Percentiles rank a stretch among this genome's conserved stretches.
phyloP scores from a whole-genome alignment of 176 grass and related monocot genomes.

The Elymus sibiricus region DNA sequence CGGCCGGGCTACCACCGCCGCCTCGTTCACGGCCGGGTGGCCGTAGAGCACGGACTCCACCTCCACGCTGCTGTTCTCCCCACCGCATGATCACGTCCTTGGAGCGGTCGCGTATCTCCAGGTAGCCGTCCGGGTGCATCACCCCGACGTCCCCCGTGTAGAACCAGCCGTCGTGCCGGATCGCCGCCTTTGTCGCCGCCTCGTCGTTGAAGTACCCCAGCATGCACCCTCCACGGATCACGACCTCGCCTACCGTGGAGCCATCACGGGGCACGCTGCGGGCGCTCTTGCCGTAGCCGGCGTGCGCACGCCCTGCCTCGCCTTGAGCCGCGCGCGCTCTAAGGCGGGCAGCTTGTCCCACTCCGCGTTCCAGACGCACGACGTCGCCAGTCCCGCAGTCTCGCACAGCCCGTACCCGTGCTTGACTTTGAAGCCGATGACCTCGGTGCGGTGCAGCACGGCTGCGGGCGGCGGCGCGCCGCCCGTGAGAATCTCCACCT shows the following conservation, averaged over 20 bases:
- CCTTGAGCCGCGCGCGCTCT: constrained; percentile 64
- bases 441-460: constrained; percentile 56
- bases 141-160: constrained; percentile 11
- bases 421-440: constrained; percentile 61
- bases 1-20: constrained; percentile 63
- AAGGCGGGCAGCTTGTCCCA: constrained; percentile 57
- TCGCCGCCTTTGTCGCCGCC: constrained; percentile 34
- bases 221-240: constrained; percentile 61
- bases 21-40: constrained; percentile 70
- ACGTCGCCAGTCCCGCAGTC: constrained; percentile 48
- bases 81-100: constrained; percentile 96
- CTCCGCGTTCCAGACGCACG: constrained; percentile 68
- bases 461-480: constrained; percentile 66
- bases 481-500: constrained; percentile 55
- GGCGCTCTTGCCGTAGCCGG: constrained; percentile 38
- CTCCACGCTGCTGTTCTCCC: constrained; percentile 95
- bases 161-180: constrained; percentile 61
- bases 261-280: constrained; percentile 54
- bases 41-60: constrained; percentile 73
- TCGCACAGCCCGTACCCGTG: constrained; percentile 82
- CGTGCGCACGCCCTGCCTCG: constrained; percentile 66
- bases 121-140: constrained; percentile 76
- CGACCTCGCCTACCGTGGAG: constrained; percentile 58
- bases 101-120: constrained; percentile 81
- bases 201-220: constrained; percentile 65